These are phyloP conservation scores for Auricularia auricula-judae DNA, from an alignment of 768 basidiomycete genomes.

Conservation along the genomic window DNA sequence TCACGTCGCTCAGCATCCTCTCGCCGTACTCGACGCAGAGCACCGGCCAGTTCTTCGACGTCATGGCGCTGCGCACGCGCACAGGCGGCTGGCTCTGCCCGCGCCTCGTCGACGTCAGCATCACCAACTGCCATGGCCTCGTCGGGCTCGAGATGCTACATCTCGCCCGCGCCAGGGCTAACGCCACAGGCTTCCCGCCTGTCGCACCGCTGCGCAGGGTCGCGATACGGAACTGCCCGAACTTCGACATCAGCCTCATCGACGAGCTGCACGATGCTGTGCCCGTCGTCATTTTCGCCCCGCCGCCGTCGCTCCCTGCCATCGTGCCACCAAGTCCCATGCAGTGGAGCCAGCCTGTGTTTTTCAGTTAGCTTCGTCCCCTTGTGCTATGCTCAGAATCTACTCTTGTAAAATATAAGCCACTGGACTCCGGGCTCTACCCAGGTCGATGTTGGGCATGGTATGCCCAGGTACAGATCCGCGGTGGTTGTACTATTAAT, in stretches of 20 bases:
- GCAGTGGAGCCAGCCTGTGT: not conserved
- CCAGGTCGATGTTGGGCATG: not conserved
- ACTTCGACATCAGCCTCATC: not conserved
- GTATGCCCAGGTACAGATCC: no score
- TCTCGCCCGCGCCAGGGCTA: conserved; percentile 14
- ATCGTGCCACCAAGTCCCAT: not conserved
- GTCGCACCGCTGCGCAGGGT: not conserved
- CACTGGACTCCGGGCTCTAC: not conserved
- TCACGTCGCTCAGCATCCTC: conserved; percentile 19
- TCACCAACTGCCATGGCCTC: conserved; percentile 19
- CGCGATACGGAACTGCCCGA: not conserved
- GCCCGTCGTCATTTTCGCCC: not conserved
- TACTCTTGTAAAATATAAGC: not conserved
- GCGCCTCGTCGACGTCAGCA: conserved; percentile 16
- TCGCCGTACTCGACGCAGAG: conserved; percentile 11
- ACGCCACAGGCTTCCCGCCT: not conserved
- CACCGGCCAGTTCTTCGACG: conserved; percentile 15
- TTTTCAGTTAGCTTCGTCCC: not conserved
- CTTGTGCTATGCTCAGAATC: not conserved
- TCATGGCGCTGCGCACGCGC: conserved; percentile 12
- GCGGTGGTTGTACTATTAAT: no score
- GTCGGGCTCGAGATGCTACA: conserved; percentile 20
- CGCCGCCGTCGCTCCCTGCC: not conserved
- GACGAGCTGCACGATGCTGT: not conserved
- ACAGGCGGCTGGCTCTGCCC: conserved; percentile 18